Conservation (phyloP, 805 yeast species). For the Priceomyces fermenticarens region DNA sequence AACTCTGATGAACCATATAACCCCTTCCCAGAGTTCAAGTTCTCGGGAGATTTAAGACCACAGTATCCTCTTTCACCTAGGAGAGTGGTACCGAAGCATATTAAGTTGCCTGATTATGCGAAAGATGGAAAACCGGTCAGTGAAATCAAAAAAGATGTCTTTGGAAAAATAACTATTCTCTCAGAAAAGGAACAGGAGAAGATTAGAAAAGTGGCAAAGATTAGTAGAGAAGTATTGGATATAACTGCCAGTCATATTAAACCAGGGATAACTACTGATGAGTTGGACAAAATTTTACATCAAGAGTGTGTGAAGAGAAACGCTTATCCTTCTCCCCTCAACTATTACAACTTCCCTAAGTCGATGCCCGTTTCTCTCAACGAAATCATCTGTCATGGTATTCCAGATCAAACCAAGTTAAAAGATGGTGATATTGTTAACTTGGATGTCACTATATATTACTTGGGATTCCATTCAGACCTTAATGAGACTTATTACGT, state of each 20-base stretch:
- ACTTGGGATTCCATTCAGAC: slow-evolving; percentile 90
- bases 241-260: slow-evolving; percentile 75
- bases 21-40: slow-evolving; percentile 81
- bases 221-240: slow-evolving; percentile 89
- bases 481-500: slow-evolving; percentile 95
- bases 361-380: slow-evolving; percentile 90
- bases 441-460: slow-evolving; percentile 80
- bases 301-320: slow-evolving; percentile 83
- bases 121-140: slow-evolving; percentile 70
- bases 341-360: slow-evolving; percentile 91
- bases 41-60: slow-evolving; percentile 74
- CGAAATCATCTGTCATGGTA: slow-evolving; percentile 95
- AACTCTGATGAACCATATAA: slow-evolving; percentile 58
- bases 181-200: slow-evolving; percentile 67
- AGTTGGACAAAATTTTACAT: slow-evolving; percentile 82
- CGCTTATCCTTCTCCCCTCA: slow-evolving; percentile 92
- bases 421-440: slow-evolving; percentile 94
- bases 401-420: slow-evolving; percentile 85
- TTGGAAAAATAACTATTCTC: slow-evolving; percentile 62
- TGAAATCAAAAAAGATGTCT: slow-evolving; percentile 72
- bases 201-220: slow-evolving; percentile 69
- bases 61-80: slow-evolving; percentile 76
- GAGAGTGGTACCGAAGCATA: slow-evolving; percentile 66
- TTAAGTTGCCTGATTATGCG: slow-evolving; percentile 83
- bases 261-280: slow-evolving; percentile 94